These are phyloP conservation scores for Musa troglodytarum DNA, from an alignment of 176 grass and related monocot genomes.

Conservation along the genomic window DNA sequence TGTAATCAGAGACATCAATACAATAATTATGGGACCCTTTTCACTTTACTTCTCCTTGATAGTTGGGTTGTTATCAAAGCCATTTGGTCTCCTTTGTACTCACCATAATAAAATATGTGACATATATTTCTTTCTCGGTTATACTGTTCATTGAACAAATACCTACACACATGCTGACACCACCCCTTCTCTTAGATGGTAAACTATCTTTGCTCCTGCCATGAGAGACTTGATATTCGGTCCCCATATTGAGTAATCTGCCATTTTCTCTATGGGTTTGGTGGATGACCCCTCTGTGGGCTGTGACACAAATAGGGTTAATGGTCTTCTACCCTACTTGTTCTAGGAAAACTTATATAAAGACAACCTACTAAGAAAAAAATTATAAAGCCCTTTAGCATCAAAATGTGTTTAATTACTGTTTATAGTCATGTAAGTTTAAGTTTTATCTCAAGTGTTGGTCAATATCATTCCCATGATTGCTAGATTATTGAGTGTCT, in stretches of 20 bases:
- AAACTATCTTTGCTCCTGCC: neutral
- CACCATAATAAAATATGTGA: too few relatives aligned
- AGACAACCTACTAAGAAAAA: too few relatives aligned
- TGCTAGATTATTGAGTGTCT: neutral
- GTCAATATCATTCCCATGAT: too few relatives aligned
- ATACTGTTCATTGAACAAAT: neutral
- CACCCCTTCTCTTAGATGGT: neutral
- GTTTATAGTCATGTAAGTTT: too few relatives aligned
- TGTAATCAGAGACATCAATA: too few relatives aligned
- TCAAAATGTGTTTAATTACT: too few relatives aligned
- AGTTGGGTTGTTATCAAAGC: neutral
- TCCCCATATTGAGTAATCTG: neutral
- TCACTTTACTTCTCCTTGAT: neutral
- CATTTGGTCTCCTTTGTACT: too few relatives aligned
- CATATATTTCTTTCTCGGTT: neutral
- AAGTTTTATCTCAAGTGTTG: too few relatives aligned
- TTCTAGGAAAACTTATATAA: too few relatives aligned
- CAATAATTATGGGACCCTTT: too few relatives aligned
- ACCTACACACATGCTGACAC: neutral
- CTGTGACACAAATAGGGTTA: neutral
- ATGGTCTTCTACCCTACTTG: neutral
- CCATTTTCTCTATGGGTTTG: too few relatives aligned
- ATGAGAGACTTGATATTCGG: neutral
- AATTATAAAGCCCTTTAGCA: too few relatives aligned
- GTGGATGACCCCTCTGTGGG: neutral